phyloP scores from a whole-genome alignment of 805 yeast genomes.

The Cephaloascus albidus region DNA sequence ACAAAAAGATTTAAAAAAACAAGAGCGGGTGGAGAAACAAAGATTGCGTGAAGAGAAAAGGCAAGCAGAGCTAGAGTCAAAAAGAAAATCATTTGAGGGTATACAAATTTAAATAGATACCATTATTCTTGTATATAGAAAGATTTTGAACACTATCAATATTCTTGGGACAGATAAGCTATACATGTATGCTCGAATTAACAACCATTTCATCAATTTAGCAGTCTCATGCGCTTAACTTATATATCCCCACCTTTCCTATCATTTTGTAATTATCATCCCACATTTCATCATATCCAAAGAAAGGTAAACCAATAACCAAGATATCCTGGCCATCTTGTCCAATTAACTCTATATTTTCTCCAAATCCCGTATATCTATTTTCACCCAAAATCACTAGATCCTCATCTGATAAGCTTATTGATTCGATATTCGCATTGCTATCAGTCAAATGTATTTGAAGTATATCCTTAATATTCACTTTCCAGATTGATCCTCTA shows the following conservation, averaged over 20 bases:
- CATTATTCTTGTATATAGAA: neutral
- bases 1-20: conserved; percentile 15
- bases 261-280: conserved; percentile 13
- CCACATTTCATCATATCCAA: conserved; percentile 18
- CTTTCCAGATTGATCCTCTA: conserved; percentile 37
- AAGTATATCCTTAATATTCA: conserved; percentile 12
- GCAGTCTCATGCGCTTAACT: neutral
- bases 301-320: conserved; percentile 27
- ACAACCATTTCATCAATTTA: neutral
- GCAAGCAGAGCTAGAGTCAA: neutral
- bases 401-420: conserved; percentile 1
- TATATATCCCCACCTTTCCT: conserved; percentile 19
- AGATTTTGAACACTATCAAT: too few relatives aligned
- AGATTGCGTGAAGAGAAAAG: neutral
- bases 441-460: neutral
- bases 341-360: conserved; percentile 16
- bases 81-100: neutral
- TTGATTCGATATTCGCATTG: neutral
- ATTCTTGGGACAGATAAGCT: too few relatives aligned
- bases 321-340: conserved; percentile 10
- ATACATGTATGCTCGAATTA: neutral
- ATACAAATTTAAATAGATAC: neutral
- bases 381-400: conserved; percentile 12
- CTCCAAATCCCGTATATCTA: conserved; percentile 37
- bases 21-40: conserved; percentile 19